phyloP scores from a whole-genome alignment of 2,329 filamentous ascomycete species.

The Botrytis fabae region DNA sequence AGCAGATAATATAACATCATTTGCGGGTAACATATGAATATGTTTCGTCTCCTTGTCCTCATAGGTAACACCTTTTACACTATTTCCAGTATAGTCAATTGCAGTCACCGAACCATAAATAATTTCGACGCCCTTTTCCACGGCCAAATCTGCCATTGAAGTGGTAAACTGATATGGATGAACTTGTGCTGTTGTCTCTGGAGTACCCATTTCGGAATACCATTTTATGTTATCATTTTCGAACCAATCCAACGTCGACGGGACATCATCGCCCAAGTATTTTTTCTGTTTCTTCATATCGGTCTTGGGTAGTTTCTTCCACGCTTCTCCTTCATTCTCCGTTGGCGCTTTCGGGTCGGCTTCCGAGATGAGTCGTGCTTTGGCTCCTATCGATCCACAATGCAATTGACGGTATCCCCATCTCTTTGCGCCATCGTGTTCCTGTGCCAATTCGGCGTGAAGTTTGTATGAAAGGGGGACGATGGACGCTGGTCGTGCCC shows the following conservation, averaged over 20 bases:
- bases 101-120: slow-evolving; percentile 66
- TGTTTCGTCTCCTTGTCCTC: slow-evolving; percentile 51
- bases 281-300: slow-evolving; percentile 47
- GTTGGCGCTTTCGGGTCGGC: neutral
- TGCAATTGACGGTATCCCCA: slow-evolving; percentile 86
- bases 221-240: slow-evolving; percentile 62
- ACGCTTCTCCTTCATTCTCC: slow-evolving; percentile 37
- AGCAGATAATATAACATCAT: slow-evolving; percentile 44
- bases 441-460: slow-evolving; percentile 79
- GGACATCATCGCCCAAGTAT: slow-evolving; percentile 60
- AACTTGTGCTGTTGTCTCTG: slow-evolving; percentile 84
- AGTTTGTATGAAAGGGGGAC: slow-evolving; percentile 84
- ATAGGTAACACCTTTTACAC: slow-evolving; percentile 69
- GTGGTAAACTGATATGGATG: slow-evolving; percentile 91
- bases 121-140: slow-evolving; percentile 67
- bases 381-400: slow-evolving; percentile 56
- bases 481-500: slow-evolving; percentile 84
- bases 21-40: slow-evolving; percentile 54
- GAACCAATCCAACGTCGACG: slow-evolving; percentile 83
- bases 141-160: slow-evolving; percentile 74
- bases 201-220: slow-evolving; percentile 83
- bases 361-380: slow-evolving; percentile 29
- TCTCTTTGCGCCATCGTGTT: slow-evolving; percentile 72
- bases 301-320: slow-evolving; percentile 64
- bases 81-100: slow-evolving; percentile 61